phyloP scores from a whole-genome alignment of 345 rosid species.

The Boechera retrofracta region DNA sequence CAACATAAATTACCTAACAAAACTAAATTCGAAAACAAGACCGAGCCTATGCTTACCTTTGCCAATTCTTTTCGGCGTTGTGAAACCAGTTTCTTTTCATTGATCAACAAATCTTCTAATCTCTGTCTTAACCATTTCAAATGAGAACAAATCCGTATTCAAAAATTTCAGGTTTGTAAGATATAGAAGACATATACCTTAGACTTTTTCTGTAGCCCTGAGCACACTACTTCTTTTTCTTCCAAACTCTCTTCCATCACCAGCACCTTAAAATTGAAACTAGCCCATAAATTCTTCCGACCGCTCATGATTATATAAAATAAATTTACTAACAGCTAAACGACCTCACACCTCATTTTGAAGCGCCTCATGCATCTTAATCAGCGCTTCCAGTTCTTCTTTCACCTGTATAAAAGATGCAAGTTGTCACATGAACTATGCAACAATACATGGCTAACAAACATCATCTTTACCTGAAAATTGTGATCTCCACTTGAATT shows the following conservation, averaged over 20 bases:
- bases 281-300: slow-evolving; percentile 21
- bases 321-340: slow-evolving; percentile 1
- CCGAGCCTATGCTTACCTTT: slow-evolving; percentile 52
- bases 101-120: slow-evolving; percentile 69
- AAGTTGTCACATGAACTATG: slow-evolving; percentile 15
- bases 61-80: slow-evolving; percentile 63
- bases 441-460: not conserved
- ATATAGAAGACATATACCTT: slow-evolving; percentile 53
- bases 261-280: slow-evolving; percentile 53
- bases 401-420: slow-evolving; percentile 53
- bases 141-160: slow-evolving; percentile 31
- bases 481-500: slow-evolving; percentile 55
- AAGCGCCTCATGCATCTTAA: slow-evolving; percentile 58
- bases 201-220: slow-evolving; percentile 64
- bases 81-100: slow-evolving; percentile 68
- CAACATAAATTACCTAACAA: slow-evolving; percentile 23
- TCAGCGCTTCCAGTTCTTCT: slow-evolving; percentile 57
- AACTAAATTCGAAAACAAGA: not conserved
- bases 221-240: slow-evolving; percentile 55
- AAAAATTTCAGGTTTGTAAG: slow-evolving; percentile 16
- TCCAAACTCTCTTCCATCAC: slow-evolving; percentile 56
- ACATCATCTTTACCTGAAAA: slow-evolving; percentile 56
- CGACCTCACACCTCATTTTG: slow-evolving; percentile 62
- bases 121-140: slow-evolving; percentile 57
- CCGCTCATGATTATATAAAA: not conserved